These are phyloP conservation scores for Colletotrichum somersetense DNA, from an alignment of 2,329 filamentous ascomycete genomes.

Conservation along the genomic window DNA sequence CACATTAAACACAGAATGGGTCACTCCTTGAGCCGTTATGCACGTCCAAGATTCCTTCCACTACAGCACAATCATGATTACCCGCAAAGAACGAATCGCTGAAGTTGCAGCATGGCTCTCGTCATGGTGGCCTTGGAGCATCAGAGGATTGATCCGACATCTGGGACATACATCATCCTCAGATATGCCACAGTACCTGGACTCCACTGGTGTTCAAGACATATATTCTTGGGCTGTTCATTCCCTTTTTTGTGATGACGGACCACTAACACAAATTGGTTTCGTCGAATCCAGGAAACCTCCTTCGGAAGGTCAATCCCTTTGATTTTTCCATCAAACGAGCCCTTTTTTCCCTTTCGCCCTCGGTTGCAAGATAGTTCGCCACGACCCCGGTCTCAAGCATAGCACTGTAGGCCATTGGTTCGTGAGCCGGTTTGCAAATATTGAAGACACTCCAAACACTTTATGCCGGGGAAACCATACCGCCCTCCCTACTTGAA, in stretches of 20 bases:
- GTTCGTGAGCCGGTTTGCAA: background rate
- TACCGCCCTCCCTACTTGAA: background rate
- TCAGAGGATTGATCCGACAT: background rate
- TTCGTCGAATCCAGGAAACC: too few relatives aligned
- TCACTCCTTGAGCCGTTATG: background rate
- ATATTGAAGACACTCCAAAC: constrained; percentile 14
- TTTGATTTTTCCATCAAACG: too few relatives aligned
- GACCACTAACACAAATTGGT: too few relatives aligned
- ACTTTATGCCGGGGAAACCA: background rate
- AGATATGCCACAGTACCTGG: background rate
- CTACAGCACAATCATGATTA: background rate
- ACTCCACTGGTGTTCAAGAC: too few relatives aligned
- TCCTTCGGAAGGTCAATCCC: too few relatives aligned
- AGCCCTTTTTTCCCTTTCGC: background rate
- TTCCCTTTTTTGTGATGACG: too few relatives aligned
- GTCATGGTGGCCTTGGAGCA: background rate
- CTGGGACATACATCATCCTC: constrained; percentile 15
- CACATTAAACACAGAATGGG: background rate
- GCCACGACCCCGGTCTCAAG: background rate
- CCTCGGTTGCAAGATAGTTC: constrained; percentile 11
- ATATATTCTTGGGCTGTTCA: too few relatives aligned
- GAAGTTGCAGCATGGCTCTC: background rate
- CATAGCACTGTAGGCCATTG: background rate
- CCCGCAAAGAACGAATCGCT: background rate
- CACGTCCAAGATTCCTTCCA: background rate